phyloP scores from a whole-genome alignment of 441 rosid genomes.

The Euphorbia schlechtendalii region DNA sequence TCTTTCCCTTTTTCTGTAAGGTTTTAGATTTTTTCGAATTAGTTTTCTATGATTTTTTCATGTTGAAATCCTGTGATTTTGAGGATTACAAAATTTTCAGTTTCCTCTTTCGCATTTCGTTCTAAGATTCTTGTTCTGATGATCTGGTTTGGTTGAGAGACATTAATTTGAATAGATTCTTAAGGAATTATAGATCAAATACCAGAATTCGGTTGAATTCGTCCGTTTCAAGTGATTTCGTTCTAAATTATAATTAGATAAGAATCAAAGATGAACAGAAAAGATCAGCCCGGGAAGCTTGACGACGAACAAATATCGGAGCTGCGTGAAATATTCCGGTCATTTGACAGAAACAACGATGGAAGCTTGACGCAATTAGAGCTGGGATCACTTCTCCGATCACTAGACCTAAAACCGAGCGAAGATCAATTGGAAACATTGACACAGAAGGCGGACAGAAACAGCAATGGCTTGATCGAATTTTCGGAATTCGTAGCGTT shows the following conservation, averaged over 20 bases:
- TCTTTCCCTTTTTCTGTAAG: neutral
- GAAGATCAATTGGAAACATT: constrained; percentile 59
- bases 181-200: no score
- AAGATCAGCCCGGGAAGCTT: constrained; percentile 42
- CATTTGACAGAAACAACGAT: constrained; percentile 73
- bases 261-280: constrained; percentile 36
- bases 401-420: constrained; percentile 64
- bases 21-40: neutral
- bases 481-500: constrained; percentile 71
- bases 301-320: constrained; percentile 67
- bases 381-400: constrained; percentile 69
- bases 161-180: neutral
- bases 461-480: constrained; percentile 74
- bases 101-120: neutral
- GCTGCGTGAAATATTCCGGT: constrained; percentile 67
- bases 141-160: neutral
- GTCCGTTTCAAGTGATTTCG: no score
- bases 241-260: no score
- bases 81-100: neutral
- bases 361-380: constrained; percentile 82
- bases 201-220: no score
- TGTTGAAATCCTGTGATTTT: neutral
- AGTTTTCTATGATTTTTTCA: neutral
- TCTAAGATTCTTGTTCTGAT: neutral
- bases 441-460: constrained; percentile 60